A percentile compares a stretch with the other conserved stretches of the same genome.
Conservation (phyloP, 352 stramenopile genomes). For the Globisporangium perplexum region DNA sequence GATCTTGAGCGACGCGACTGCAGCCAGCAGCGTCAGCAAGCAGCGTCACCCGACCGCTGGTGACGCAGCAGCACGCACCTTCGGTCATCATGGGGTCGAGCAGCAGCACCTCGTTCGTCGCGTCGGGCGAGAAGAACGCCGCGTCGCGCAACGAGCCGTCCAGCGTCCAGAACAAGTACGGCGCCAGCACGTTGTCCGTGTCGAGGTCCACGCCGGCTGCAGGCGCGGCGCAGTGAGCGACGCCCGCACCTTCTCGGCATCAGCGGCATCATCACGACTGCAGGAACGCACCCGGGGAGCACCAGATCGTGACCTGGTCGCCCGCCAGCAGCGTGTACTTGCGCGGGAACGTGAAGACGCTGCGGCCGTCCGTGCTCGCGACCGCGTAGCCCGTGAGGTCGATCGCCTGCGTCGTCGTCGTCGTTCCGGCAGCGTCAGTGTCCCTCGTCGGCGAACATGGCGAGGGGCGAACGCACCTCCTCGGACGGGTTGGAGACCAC, state of each 20-base stretch:
- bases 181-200: constrained; percentile 69
- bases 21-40: neutral
- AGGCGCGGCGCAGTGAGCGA: neutral
- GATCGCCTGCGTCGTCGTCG: constrained; percentile 28
- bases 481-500: constrained; percentile 81
- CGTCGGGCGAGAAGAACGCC: constrained; percentile 44
- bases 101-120: constrained; percentile 63
- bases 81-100: constrained; percentile 73
- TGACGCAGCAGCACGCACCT: constrained; percentile 14
- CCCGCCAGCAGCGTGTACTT: constrained; percentile 65
- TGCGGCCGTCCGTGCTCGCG: constrained; percentile 29
- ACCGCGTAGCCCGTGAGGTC: constrained; percentile 70
- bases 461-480: no score
- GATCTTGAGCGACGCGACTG: constrained; percentile 66
- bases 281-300: constrained; percentile 37
- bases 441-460: no score
- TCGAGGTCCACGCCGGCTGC: constrained; percentile 46
- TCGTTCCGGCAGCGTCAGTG: no score
- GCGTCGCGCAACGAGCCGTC: constrained; percentile 53
- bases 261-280: neutral
- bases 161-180: constrained; percentile 78
- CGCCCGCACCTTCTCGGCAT: neutral
- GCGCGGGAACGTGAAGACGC: constrained; percentile 58
- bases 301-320: constrained; percentile 84
- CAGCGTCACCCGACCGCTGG: no score